Evolutionary conservation across 1,284 basidiomycete genomes (phyloP).

Genomic region (Sporisorium iseilematis-ciliati): DNA sequence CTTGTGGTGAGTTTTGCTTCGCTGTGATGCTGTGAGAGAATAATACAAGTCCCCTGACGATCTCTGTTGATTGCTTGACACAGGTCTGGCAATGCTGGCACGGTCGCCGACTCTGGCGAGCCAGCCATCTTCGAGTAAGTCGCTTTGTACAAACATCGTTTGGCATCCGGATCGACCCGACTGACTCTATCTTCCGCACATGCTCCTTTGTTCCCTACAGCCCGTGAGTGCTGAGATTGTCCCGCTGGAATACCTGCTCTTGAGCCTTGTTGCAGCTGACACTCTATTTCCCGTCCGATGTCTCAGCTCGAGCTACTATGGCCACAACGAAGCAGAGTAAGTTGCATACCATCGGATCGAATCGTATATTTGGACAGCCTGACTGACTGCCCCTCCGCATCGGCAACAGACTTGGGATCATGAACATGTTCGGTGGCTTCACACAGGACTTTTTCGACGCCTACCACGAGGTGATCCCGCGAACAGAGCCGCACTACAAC

Average conservation of each 20-base stretch:
- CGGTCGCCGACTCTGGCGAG: constrained; percentile 23
- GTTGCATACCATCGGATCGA: neutral
- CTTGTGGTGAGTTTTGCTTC: constrained; percentile 33
- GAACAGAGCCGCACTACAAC: constrained; percentile 34
- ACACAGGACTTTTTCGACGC: constrained; percentile 47
- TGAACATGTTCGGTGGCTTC: constrained; percentile 53
- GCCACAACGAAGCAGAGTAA: constrained; percentile 51
- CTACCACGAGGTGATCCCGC: constrained; percentile 38
- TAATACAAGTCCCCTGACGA: neutral
- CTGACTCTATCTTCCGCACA: neutral
- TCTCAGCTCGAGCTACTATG: constrained; percentile 46
- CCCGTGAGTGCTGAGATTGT: constrained; percentile 15
- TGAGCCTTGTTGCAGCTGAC: neutral
- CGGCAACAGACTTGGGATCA: constrained; percentile 36
- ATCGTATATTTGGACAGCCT: neutral
- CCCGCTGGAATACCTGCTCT: neutral
- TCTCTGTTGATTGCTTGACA: neutral
- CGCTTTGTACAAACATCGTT: neutral
- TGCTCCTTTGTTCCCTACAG: neutral
- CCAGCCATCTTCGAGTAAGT: constrained; percentile 49
- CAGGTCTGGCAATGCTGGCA: constrained; percentile 49
- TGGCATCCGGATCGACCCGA: neutral
- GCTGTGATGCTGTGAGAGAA: neutral
- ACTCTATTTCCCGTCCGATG: neutral
- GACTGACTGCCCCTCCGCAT: neutral